Conservation (phyloP, 75 land plant species). For the Pinus taeda region DNA sequence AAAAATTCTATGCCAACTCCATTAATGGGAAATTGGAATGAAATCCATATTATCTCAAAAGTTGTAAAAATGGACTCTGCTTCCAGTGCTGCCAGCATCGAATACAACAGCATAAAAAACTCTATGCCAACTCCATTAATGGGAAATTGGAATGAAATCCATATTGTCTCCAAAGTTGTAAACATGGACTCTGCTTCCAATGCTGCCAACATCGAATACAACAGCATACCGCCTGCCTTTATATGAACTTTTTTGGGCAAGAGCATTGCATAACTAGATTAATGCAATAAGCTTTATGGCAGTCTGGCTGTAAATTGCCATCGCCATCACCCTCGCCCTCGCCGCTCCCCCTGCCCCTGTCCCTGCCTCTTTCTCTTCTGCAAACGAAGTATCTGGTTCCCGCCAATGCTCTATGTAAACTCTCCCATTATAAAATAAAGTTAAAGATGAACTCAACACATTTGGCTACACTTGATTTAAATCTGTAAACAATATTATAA, state of each 20-base stretch:
- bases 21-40: constrained; percentile 53
- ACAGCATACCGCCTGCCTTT: constrained; percentile 64
- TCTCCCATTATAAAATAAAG: too few species aligned
- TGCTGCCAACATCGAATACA: constrained; percentile 97
- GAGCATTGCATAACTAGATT: not conserved
- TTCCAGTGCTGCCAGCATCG: constrained; percentile 99
- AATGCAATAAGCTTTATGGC: too few species aligned
- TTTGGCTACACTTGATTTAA: too few species aligned
- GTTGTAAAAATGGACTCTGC: constrained; percentile 90
- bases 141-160: constrained; percentile 48
- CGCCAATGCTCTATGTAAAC: too few species aligned
- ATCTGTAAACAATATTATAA: too few species aligned
- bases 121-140: constrained; percentile 70
- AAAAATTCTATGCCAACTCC: constrained; percentile 69
- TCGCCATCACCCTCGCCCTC: too few species aligned
- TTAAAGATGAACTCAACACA: too few species aligned
- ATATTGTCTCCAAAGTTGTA: constrained; percentile 67
- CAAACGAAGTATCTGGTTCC: too few species aligned
- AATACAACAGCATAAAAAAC: constrained; percentile 89
- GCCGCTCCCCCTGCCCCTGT: too few species aligned
- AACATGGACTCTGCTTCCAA: constrained; percentile 97
- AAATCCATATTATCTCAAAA: constrained; percentile 77
- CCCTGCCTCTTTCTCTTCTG: too few species aligned
- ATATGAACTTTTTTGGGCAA: not conserved
- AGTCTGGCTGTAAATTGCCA: too few species aligned